Evolutionary conservation across 176 grass and related monocot genomes (phyloP).

Genomic region (Oryza rufipogon): DNA sequence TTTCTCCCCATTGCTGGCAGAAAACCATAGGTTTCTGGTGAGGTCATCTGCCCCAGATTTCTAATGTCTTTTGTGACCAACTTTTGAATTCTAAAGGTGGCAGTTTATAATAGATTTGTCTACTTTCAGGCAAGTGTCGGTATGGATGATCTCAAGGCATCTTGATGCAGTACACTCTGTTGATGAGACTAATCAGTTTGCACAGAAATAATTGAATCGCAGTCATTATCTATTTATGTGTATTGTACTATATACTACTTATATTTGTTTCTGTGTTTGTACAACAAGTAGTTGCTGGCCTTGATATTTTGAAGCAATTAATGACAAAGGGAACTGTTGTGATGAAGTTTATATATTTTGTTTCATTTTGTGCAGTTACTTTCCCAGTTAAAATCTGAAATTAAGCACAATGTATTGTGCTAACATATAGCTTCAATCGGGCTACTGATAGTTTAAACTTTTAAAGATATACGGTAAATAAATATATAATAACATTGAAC

Average conservation of each 20-base stretch:
- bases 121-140: constrained; percentile 63
- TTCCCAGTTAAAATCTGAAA: neutral
- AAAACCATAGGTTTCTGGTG: constrained; percentile 91
- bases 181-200: constrained; percentile 8
- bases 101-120: neutral
- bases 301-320: neutral
- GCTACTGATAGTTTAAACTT: neutral
- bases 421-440: neutral
- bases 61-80: neutral
- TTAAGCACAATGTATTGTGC: neutral
- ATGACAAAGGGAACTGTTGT: neutral
- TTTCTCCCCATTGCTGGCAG: constrained; percentile 61
- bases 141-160: constrained; percentile 78
- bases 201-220: neutral
- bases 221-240: neutral
- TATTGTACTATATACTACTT: neutral
- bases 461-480: neutral
- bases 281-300: neutral
- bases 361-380: neutral
- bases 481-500: neutral
- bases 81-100: constrained; percentile 3
- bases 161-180: constrained; percentile 38
- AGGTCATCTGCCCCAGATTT: neutral
- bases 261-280: neutral
- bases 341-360: neutral